Conservation (phyloP, 495 filamentous ascomycete species). For the Saxispiralis lemnorum region DNA sequence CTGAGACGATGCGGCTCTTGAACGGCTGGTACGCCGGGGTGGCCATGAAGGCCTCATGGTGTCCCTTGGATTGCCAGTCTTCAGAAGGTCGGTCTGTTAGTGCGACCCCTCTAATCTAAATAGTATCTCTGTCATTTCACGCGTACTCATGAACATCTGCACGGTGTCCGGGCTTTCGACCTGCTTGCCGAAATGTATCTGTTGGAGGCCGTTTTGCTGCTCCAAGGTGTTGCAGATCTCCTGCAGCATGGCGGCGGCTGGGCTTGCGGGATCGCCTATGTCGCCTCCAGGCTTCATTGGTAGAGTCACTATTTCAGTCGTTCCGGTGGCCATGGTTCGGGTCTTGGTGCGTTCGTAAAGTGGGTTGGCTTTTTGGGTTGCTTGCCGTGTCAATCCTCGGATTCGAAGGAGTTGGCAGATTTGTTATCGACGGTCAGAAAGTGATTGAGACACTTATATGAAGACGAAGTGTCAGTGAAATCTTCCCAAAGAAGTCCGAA, state of each 20-base stretch:
- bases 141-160: constrained; percentile 11
- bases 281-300: constrained; percentile 7
- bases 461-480: too few species aligned
- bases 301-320: constrained; percentile 11
- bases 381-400: too few species aligned
- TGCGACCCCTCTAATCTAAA: too few species aligned
- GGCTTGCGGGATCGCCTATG: constrained; percentile 9
- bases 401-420: too few species aligned
- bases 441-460: too few species aligned
- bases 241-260: constrained; percentile 3
- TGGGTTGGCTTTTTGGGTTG: too few species aligned
- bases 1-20: constrained; percentile 1
- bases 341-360: too few species aligned
- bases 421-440: too few species aligned
- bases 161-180: constrained; percentile 7
- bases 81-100: not conserved
- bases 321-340: constrained; percentile 5
- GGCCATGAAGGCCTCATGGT: constrained; percentile 12
- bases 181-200: constrained; percentile 11
- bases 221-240: constrained; percentile 4
- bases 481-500: too few species aligned
- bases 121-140: too few species aligned
- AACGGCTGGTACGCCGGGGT: constrained; percentile 7
- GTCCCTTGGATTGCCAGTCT: constrained; percentile 11
- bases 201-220: constrained; percentile 10